Evolutionary conservation across 768 basidiomycete species (phyloP), one percentile per base, ranked within the genome.

Genomic region (Suillus tomentosus): DNA sequence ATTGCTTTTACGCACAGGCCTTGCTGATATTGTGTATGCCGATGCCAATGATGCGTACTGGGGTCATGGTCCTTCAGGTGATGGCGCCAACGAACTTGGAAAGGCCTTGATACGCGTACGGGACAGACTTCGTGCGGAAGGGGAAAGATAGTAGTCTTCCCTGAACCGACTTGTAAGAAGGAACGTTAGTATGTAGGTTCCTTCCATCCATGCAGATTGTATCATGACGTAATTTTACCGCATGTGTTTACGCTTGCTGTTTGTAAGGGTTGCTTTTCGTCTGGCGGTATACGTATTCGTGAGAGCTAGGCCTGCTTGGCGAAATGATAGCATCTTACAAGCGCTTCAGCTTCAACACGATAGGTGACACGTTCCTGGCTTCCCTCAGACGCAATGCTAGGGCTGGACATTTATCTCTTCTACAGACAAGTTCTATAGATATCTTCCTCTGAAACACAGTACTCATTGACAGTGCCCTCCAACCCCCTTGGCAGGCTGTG

Each of bases 31-130:
- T 40, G 71, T 88, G 4, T 89, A 87, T 68, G 73, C 77, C 10
- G 87, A 89, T 68, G 72, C 76, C 0, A 89, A 93, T 53, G 51
- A 53, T 71, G 43, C 71, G n/a, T 89, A 84, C 70, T 92, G 90
- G 90, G 90, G 91, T 5, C 81, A 82, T 14, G 89, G 87, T 1
- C 68, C 76, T 5, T 64, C 66, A 7, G 84, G 82, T 1, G 70
- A 76, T 13, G 90, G 88, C 10, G 69, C 72, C 43, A 93, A 93
- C 71, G 76, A 87, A 67, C 83, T 92, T 15, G 91, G 91, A 0
- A 81, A 80, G 61, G 79, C 84, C 3, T 79, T 92, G 66, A 77
- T 79, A 69, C 79, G 78, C 11, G 82, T 92, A 53, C 79, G 90
- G 63, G 82, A 83, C 3, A 77, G 78, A 63, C 65, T 89, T 59